Evolutionary conservation across 768 basidiomycete species (phyloP), one percentile per base, ranked within the genome.

Genomic region (Termitomyces sp.): DNA sequence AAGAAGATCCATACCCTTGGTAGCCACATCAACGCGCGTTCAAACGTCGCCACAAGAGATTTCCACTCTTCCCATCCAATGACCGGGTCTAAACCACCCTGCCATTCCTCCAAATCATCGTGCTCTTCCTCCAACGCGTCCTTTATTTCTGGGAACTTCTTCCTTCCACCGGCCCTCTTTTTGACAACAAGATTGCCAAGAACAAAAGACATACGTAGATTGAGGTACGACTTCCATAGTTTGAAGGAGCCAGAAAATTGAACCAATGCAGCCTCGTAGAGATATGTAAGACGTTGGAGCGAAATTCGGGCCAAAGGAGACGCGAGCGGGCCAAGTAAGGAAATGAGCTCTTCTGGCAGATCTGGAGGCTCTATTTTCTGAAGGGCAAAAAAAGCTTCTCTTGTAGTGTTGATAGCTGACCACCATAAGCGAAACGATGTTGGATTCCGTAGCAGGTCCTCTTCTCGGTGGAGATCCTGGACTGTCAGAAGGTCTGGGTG

Each of bases 21-120:
- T 52, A 98, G 72, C 90, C 94, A 98, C 87, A 93, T 93, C 42
- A 99, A 76, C 58, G 93, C 92, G 60, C 97, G 84, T 69, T 99
- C 97, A 69, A 93, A 96, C 0, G 85, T 83, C 9, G 93, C 90
- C 18, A 96, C 80, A 13, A 99, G 81, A 16, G 85, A 75, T 68
- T 84, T 93, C 97, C 97, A 99, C 72, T 99, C 97, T 64, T 92
- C 88, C 87, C 89, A 97, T 6, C 96, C 97, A n/a, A 97, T 80
- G 6, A 95, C 78, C 2, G 88, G 86, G 68, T 98, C 92, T 52
- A 98, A 73, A 18, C 91, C 88, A 6, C 84, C 87, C 50, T 91
- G 85, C 93, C 95, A 98, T 63, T 89, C 78, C 68, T 93, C 87
- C 49, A 89, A 69, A 60, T 90, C 87, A 61, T 88, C 88, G 61